phyloP scores from a whole-genome alignment of 83 land plant genomes.

The Diphasiastrum complanatum region DNA sequence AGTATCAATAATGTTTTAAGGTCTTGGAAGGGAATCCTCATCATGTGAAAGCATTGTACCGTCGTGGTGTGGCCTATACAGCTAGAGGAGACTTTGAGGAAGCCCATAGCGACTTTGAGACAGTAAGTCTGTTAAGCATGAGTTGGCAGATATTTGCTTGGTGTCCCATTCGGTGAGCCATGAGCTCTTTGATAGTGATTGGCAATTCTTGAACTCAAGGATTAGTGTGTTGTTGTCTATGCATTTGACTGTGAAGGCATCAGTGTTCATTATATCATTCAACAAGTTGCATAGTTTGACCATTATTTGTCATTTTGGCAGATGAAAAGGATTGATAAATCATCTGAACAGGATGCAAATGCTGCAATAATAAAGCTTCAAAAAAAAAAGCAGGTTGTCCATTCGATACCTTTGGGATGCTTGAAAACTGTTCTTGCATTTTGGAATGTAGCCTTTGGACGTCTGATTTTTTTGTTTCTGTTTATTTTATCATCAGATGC shows the following conservation, averaged over 20 bases:
- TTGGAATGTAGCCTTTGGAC: neutral
- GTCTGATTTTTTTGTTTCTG: neutral
- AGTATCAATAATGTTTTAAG: slow-evolving; percentile 24
- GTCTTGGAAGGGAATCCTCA: slow-evolving; percentile 72
- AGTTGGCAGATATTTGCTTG: too few relatives aligned
- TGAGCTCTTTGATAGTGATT: neutral
- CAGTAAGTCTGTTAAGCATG: slow-evolving; percentile 32
- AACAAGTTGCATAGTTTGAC: neutral
- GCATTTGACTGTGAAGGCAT: neutral
- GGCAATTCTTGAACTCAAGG: neutral
- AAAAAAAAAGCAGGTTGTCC: slow-evolving; percentile 59
- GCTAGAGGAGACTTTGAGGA: slow-evolving; percentile 84
- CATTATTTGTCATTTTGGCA: slow-evolving; percentile 23
- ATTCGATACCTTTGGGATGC: neutral
- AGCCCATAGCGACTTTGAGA: slow-evolving; percentile 70
- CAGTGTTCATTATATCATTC: neutral
- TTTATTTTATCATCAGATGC: too few relatives aligned
- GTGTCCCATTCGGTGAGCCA: too few relatives aligned
- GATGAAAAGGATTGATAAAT: slow-evolving; percentile 72
- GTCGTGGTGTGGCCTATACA: slow-evolving; percentile 85
- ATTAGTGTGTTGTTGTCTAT: neutral
- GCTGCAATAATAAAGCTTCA: slow-evolving; percentile 71
- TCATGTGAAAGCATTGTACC: slow-evolving; percentile 83
- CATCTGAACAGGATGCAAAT: slow-evolving; percentile 68
- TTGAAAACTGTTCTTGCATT: neutral